Percentiles rank a stretch among this genome's conserved stretches.
Evolutionary conservation across 176 grass and related monocot genomes (phyloP).

Genomic region (bread wheat (Triticum aestivum)): IWGSC_CS_RefSeq_v2.1 NC_057810.1:633489679-633490178

Average conservation of each 20-base stretch:
- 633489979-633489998: background rate
- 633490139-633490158: constrained; percentile 25
- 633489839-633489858: background rate
- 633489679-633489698: background rate
- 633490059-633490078: background rate
- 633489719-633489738: background rate
- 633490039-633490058: background rate
- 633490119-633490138: background rate
- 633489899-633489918: background rate
- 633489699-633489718: background rate
- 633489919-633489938: constrained; percentile 6
- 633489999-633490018: constrained; percentile 16
- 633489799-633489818: background rate
- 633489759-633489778: background rate
- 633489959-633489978: constrained; percentile 14
- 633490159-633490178: background rate
- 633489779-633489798: background rate
- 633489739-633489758: background rate
- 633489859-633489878: background rate
- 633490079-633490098: background rate
- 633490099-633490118: background rate
- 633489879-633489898: too few species aligned
- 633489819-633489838: background rate
- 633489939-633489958: constrained; percentile 17
- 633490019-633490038: constrained; percentile 27